phyloP scores from a whole-genome alignment of 306 rosid genomes.

The Malus orientalis region DNA sequence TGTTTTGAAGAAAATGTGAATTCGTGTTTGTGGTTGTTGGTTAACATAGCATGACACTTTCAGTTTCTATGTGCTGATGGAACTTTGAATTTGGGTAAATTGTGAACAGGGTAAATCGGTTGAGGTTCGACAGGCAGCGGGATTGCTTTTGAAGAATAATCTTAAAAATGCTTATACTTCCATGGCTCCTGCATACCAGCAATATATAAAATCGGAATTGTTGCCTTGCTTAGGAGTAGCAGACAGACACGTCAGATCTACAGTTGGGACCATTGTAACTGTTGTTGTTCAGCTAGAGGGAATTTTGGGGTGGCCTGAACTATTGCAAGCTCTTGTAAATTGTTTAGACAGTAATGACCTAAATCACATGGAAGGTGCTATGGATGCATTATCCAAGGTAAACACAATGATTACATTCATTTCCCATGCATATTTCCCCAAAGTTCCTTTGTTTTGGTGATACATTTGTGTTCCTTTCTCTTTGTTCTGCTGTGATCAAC shows the following conservation, averaged over 20 bases:
- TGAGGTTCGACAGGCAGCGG: conserved; percentile 97
- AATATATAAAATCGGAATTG: conserved; percentile 84
- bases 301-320: conserved; percentile 83
- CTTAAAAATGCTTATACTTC: conserved; percentile 52
- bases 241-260: conserved; percentile 85
- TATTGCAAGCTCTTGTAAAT: conserved; percentile 85
- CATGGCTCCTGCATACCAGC: conserved; percentile 67
- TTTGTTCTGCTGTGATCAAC: not conserved
- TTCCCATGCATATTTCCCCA: not conserved
- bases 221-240: conserved; percentile 89
- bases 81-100: conserved; percentile 8
- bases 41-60: not conserved
- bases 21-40: not conserved
- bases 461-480: not conserved
- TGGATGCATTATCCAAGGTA: conserved; percentile 99
- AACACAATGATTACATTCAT: not conserved
- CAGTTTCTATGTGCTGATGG: conserved; percentile 2
- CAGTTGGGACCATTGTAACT: conserved; percentile 78
- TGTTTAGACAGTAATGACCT: conserved; percentile 84
- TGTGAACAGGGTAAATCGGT: conserved; percentile 66
- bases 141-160: conserved; percentile 80
- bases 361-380: conserved; percentile 99
- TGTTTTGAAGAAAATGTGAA: not conserved
- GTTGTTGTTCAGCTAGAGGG: conserved; percentile 84
- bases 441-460: not conserved